These are phyloP conservation scores for Fusarium sp. DNA, from an alignment of 2,329 filamentous ascomycete genomes.

Conservation along the genomic window DNA sequence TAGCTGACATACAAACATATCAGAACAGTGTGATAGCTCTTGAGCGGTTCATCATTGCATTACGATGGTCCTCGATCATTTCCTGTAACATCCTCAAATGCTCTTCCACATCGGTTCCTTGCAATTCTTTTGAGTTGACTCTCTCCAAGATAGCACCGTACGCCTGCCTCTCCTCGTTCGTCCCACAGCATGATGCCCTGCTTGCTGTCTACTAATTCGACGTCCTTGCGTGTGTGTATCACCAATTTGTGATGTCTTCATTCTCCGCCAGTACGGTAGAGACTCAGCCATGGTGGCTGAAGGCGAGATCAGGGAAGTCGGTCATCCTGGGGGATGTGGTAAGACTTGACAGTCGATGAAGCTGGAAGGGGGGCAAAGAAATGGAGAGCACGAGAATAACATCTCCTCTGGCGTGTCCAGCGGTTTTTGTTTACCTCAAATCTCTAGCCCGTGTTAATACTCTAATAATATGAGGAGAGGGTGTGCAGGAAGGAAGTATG, in stretches of 20 bases:
- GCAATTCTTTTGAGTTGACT: neutral
- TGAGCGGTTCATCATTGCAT: neutral
- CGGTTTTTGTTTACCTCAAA: too few relatives aligned
- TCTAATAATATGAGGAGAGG: neutral
- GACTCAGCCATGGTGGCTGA: neutral
- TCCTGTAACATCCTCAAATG: neutral
- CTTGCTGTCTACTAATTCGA: neutral
- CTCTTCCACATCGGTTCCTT: neutral
- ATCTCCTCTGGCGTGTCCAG: too few relatives aligned
- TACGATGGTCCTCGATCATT: neutral
- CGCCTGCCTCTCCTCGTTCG: neutral
- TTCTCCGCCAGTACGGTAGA: neutral
- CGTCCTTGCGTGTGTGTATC: neutral
- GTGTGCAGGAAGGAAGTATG: neutral
- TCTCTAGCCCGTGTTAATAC: neutral
- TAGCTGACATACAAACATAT: neutral
- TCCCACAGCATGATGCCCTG: neutral
- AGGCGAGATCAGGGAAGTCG: neutral
- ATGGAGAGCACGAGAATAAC: neutral
- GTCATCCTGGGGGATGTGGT: neutral
- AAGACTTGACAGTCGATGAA: neutral
- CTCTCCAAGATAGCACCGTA: neutral
- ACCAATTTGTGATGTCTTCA: neutral
- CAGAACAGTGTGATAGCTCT: neutral
- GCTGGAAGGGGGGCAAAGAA: neutral